These are phyloP conservation scores for Blastobotrys raffinosifermentans DNA, from an alignment of 1,139 yeast genomes.

Conservation along the genomic window DNA sequence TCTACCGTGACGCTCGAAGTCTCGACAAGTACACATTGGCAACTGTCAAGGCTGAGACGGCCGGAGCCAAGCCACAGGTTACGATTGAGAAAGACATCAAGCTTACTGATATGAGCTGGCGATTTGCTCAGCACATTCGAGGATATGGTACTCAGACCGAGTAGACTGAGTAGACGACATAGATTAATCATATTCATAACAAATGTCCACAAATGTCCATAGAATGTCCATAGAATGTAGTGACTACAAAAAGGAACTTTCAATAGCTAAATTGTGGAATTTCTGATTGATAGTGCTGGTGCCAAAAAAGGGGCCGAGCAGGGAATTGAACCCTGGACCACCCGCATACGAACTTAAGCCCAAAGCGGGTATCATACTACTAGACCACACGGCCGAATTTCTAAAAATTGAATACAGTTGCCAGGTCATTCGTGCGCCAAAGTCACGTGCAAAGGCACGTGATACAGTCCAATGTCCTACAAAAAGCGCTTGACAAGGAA, in stretches of 20 bases:
- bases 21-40: conserved; percentile 80
- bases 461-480: no score
- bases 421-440: no score
- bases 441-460: no score
- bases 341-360: conserved; percentile 23
- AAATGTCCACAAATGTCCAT: no score
- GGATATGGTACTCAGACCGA: conserved; percentile 76
- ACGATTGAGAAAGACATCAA: conserved; percentile 59
- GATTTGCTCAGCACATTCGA: conserved; percentile 76
- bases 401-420: no score
- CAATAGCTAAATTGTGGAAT: neutral
- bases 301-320: conserved; percentile 28
- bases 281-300: neutral
- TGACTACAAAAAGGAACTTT: neutral
- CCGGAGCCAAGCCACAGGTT: conserved; percentile 38
- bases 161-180: no score
- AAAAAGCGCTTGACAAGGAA: no score
- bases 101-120: conserved; percentile 81
- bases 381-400: conserved; percentile 19
- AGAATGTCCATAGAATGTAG: no score
- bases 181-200: no score
- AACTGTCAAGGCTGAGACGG: conserved; percentile 54
- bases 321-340: conserved; percentile 35
- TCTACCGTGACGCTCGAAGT: conserved; percentile 94
- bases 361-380: conserved; percentile 22